Conservation (phyloP, 306 rosid species). For the Hippophae gyantsensis region DNA sequence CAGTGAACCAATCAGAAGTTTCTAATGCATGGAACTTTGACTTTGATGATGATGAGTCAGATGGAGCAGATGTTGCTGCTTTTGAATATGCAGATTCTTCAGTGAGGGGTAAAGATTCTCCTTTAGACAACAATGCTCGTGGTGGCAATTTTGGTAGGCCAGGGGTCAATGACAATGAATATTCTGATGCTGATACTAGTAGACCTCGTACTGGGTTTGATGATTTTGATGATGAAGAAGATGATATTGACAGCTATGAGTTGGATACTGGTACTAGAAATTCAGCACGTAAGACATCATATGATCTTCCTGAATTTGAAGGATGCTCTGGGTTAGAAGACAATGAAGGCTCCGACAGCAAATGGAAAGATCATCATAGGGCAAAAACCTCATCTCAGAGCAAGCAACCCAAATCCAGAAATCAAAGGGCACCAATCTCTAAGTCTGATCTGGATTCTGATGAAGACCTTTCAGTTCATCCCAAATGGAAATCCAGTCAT, state of each 20-base stretch:
- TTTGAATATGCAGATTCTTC: constrained; percentile 88
- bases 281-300: constrained; percentile 29
- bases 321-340: constrained; percentile 22
- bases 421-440: constrained; percentile 34
- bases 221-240: constrained; percentile 85
- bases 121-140: constrained; percentile 30
- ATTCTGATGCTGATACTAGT: constrained; percentile 31
- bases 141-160: constrained; percentile 1
- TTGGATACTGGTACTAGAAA: constrained; percentile 39
- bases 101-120: constrained; percentile 34
- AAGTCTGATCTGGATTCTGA: constrained; percentile 40
- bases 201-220: constrained; percentile 68
- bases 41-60: constrained; percentile 94
- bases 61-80: constrained; percentile 96
- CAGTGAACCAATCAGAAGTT: constrained; percentile 42
- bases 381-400: constrained; percentile 25
- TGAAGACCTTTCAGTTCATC: constrained; percentile 34
- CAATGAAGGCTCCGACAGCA: constrained; percentile 22
- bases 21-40: constrained; percentile 95
- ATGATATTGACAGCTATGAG: constrained; percentile 83
- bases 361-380: constrained; percentile 13
- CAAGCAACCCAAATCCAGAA: constrained; percentile 24
- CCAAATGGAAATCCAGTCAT: constrained; percentile 60
- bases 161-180: constrained; percentile 36
- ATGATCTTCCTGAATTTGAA: constrained; percentile 37